Evolutionary conservation across 169 alveolate species (phyloP).

Genomic region (Eimeria tenella): DNA sequence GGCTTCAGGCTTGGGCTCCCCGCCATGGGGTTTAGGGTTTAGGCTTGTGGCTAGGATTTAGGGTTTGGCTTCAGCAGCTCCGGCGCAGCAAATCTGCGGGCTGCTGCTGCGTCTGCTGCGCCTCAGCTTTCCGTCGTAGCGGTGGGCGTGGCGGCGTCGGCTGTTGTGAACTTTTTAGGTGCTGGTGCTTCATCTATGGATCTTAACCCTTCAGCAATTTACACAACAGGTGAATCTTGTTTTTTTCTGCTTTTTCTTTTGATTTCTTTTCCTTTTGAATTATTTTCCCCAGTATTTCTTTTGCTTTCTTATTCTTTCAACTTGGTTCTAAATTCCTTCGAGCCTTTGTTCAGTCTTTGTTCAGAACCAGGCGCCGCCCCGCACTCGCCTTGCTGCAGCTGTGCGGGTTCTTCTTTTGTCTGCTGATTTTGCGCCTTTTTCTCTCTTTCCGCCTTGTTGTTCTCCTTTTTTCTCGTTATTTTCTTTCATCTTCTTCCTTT

Average conservation of each 20-base stretch:
- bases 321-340: not conserved
- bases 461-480: not conserved
- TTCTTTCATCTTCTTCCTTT: not conserved
- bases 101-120: conserved; percentile 1
- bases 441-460: not conserved
- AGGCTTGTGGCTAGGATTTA: conserved; percentile 41
- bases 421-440: not conserved
- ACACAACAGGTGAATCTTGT: not conserved
- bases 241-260: not conserved
- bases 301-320: not conserved
- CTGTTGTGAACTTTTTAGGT: not conserved
- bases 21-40: not conserved
- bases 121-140: conserved; percentile 31
- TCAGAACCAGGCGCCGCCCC: too few species aligned
- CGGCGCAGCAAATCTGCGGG: not conserved
- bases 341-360: not conserved
- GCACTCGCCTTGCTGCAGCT: too few species aligned
- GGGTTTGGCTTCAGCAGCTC: not conserved
- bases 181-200: not conserved
- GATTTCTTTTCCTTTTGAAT: not conserved
- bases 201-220: conserved; percentile 1
- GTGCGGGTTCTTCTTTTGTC: too few species aligned
- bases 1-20: not conserved
- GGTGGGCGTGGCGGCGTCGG: not conserved
- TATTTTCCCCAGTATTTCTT: not conserved